Percentiles rank a stretch among this genome's conserved stretches.
Evolutionary conservation across 2,329 filamentous ascomycete genomes (phyloP).

Genomic region (Fusarium sulawesiense): DNA sequence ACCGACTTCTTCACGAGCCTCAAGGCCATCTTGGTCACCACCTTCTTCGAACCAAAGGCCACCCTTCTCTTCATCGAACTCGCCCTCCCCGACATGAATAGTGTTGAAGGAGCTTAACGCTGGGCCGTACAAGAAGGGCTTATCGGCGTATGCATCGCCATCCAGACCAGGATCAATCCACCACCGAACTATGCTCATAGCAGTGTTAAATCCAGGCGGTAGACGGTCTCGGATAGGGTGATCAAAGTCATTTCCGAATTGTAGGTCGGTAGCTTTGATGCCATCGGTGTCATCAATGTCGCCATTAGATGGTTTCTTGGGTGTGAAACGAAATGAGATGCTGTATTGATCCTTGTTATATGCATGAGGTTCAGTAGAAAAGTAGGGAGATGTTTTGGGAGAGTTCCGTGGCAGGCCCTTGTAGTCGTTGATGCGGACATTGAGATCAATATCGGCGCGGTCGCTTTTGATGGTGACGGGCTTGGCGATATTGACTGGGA

Average conservation of each 20-base stretch:
- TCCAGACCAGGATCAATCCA: constrained; percentile 92
- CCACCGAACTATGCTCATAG: constrained; percentile 88
- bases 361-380: constrained; percentile 74
- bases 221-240: constrained; percentile 86
- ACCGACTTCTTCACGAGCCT: constrained; percentile 58
- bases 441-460: constrained; percentile 74
- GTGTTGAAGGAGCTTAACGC: constrained; percentile 84
- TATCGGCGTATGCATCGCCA: constrained; percentile 88
- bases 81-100: constrained; percentile 71
- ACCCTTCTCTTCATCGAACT: constrained; percentile 60
- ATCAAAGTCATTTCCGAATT: constrained; percentile 97
- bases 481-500: constrained; percentile 78
- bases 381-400: constrained; percentile 80
- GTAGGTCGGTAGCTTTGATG: constrained; percentile 77
- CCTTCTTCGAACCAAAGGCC: constrained; percentile 74
- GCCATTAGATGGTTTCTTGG: constrained; percentile 60
- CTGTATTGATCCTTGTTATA: constrained; percentile 82
- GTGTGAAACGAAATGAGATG: constrained; percentile 81
- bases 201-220: constrained; percentile 86
- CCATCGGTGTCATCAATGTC: constrained; percentile 47
- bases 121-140: constrained; percentile 86
- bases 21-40: constrained; percentile 66
- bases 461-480: constrained; percentile 72
- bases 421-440: constrained; percentile 77
- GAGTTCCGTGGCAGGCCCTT: constrained; percentile 77